These are phyloP conservation scores for Xanthoconium stramineum DNA, from an alignment of 768 basidiomycete species.

Conservation along the genomic window DNA sequence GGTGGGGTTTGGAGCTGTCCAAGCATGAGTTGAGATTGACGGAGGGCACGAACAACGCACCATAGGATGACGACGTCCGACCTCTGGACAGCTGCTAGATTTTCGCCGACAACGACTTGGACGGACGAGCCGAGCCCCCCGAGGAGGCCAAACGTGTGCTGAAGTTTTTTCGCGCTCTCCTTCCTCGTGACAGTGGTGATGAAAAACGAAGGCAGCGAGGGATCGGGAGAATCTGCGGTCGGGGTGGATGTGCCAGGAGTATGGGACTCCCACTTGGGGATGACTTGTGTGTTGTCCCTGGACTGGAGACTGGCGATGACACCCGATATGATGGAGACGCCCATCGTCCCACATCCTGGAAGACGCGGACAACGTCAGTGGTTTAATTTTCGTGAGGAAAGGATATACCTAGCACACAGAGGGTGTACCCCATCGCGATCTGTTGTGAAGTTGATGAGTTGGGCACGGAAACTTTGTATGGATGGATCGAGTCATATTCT, in stretches of 20 bases:
- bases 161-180: conserved; percentile 69
- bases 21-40: background rate
- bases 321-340: conserved; percentile 90
- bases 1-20: conserved; percentile 88
- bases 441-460: background rate
- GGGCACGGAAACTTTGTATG: background rate
- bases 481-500: conserved; percentile 8
- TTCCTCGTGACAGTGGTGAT: conserved; percentile 83
- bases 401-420: conserved; percentile 73
- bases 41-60: conserved; percentile 41
- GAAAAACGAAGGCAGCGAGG: conserved; percentile 74
- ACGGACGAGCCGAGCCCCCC: conserved; percentile 63
- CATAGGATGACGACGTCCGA: conserved; percentile 88
- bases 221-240: conserved; percentile 48
- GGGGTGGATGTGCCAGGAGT: conserved; percentile 77
- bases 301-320: conserved; percentile 79
- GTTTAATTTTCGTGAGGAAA: background rate
- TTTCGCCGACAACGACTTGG: conserved; percentile 65
- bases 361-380: conserved; percentile 16
- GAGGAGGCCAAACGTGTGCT: conserved; percentile 53
- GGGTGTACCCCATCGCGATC: conserved; percentile 79
- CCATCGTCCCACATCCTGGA: conserved; percentile 97
- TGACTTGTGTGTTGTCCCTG: conserved; percentile 29
- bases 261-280: conserved; percentile 63
- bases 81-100: conserved; percentile 66